Conservation (phyloP, 2,329 filamentous ascomycete species). For the Colletotrichum sp. region DNA sequence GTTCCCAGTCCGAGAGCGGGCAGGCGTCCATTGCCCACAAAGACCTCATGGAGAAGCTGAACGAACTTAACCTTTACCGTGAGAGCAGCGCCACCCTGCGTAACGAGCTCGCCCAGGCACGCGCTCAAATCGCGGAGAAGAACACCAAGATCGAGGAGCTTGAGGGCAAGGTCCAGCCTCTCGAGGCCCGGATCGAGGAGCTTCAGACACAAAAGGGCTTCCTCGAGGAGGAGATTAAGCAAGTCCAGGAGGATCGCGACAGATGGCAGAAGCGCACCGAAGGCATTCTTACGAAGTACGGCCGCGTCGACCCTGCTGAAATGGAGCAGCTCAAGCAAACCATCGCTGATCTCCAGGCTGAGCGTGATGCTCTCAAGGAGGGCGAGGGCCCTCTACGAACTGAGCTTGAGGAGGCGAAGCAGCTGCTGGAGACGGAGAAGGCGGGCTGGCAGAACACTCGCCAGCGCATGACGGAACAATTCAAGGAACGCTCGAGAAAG, state of each 20-base stretch:
- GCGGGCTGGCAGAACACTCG: constrained; percentile 57
- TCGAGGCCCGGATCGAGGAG: constrained; percentile 81
- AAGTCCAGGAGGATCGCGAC: constrained; percentile 90
- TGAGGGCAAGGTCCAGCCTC: constrained; percentile 76
- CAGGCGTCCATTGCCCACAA: constrained; percentile 80
- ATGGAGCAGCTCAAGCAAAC: constrained; percentile 87
- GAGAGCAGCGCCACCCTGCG: constrained; percentile 93
- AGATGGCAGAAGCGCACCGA: constrained; percentile 96
- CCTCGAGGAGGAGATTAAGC: constrained; percentile 85
- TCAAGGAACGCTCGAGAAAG: constrained; percentile 64
- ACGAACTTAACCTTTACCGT: constrained; percentile 93
- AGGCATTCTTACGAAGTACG: constrained; percentile 94
- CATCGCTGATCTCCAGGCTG: constrained; percentile 68
- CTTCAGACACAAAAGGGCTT: constrained; percentile 82
- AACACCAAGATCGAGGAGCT: constrained; percentile 77
- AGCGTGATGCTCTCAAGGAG: constrained; percentile 63
- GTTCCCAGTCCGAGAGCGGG: constrained; percentile 74
- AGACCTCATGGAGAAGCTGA: constrained; percentile 91
- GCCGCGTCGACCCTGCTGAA: constrained; percentile 91
- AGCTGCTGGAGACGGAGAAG: constrained; percentile 59
- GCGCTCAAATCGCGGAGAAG: constrained; percentile 78
- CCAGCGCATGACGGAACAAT: constrained; percentile 64
- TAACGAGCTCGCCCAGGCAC: constrained; percentile 81
- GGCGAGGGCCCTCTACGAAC: constrained; percentile 57
- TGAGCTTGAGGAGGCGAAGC: constrained; percentile 58